Conservation (phyloP, 768 basidiomycete species). For the Lanmaoa rubissima region DNA sequence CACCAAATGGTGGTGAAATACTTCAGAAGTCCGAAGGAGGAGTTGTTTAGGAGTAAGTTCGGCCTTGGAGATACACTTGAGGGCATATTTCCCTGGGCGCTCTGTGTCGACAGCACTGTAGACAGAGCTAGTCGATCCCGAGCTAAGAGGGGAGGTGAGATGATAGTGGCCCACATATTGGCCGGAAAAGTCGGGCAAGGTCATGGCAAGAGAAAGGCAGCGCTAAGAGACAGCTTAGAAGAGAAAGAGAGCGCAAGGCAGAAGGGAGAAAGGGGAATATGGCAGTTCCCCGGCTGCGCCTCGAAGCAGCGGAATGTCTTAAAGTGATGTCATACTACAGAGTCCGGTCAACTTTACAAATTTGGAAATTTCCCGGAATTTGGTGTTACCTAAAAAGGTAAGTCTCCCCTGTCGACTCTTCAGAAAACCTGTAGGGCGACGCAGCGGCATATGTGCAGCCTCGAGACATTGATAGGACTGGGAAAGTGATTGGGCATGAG, state of each 20-base stretch:
- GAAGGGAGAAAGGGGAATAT: background rate
- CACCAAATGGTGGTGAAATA: slow-evolving; percentile 53
- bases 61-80: slow-evolving; percentile 73
- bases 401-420: background rate
- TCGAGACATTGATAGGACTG: no score
- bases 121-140: slow-evolving; percentile 76
- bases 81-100: slow-evolving; percentile 50
- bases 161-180: slow-evolving; percentile 55
- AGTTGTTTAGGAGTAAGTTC: slow-evolving; percentile 53
- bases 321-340: slow-evolving; percentile 1
- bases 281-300: no score
- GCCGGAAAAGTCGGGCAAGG: slow-evolving; percentile 51
- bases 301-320: no score
- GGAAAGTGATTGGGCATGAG: no score
- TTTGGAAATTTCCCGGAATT: background rate
- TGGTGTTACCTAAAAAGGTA: background rate
- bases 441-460: no score
- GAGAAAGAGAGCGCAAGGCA: background rate
- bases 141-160: slow-evolving; percentile 62
- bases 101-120: slow-evolving; percentile 64
- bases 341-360: background rate
- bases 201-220: background rate
- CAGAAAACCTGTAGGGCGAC: no score
- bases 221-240: background rate
- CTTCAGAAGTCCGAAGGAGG: slow-evolving; percentile 66